Base-by-base conservation (phyloP, 257 asterid genomes). In the Handroanthus guayacan region DNA sequence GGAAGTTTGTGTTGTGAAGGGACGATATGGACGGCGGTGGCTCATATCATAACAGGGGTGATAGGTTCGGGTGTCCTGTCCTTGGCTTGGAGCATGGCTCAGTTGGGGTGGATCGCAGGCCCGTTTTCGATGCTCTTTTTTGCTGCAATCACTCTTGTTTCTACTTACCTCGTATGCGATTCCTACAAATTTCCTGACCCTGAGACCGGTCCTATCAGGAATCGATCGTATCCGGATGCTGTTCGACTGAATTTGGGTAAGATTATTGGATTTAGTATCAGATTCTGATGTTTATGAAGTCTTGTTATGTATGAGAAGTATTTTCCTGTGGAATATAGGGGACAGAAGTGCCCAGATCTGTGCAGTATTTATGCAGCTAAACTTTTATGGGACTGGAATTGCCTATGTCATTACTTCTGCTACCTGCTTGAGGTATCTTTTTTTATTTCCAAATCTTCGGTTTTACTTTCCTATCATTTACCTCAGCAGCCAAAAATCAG, bases 61-160 rank as follows among this genome's bases (percentile, higher is more conserved):
- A 89, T 92, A 14, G 97, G 97, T 12, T 87, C 97, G 1, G 97
- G 97, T 16, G 94, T 92, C 51, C 80, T 92, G 10, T 84, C 97
- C 6, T 78, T 89, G 20, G 91, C 89, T 43, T 92, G 97, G 97
- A 86, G 92, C 82, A 77, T 87, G 84, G 80, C 97, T 0, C 90
- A 81, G 75, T 75, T 92, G 43, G 97, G 97, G 12, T 92, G 97
- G 97, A 67, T 90, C 67, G 96, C 93, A 6, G 95, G 90, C 79
- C 97, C 96, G n/a, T 2, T 83, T 4, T 34, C 81, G 9, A 83
- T 92, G 88, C 62, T 92, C 12, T 43, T 60, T 3, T 92, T 92
- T 68, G 95, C 92, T 5, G 78, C 70, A 3, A 55, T 92, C 57
- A 79, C 88, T 62, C 72, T 86, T 6, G 36, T 74, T 54, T 82